Evolutionary conservation across 345 rosid genomes (phyloP), one percentile per base, ranked within the genome.

Genomic region (Boechera divaricarpa): DNA sequence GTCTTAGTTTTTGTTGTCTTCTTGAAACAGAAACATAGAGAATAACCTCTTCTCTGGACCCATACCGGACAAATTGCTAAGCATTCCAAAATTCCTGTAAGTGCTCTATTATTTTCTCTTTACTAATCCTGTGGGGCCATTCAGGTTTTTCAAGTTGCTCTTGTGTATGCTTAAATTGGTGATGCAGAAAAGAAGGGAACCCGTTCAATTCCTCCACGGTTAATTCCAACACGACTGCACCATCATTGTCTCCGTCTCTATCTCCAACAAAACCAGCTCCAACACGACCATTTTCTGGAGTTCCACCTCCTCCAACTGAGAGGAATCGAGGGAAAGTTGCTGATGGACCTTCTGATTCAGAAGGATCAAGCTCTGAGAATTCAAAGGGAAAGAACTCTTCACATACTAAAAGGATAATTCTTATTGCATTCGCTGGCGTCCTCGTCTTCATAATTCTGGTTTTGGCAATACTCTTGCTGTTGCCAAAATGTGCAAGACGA

Each of bases 11-110:
- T 38, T 76, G 48, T 28, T 54, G 72, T 56, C 21, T 4, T 51
- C 41, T 76, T 74, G 57, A 70, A 70, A 66, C 90, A 96, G 99
- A 91, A 91, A 96, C 75, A 62, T 96, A 76, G 98, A 91, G 84
- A 90, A 96, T 70, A 96, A 96, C 78, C 88, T 81, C 67, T 96
- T 96, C 80, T 35, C 82, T 38, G 99, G 99, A 71, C 92, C 96
- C 33, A 91, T 96, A 81, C 99, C 99, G 36, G 88, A 83, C 5
- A 86, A 87, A 70, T 36, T 96, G 77, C 87, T 87, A 69, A 80
- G 73, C 77, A 87, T 96, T 69, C 94, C 98, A 42, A 80, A 60
- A 36, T 88, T 96, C 82, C 80, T 72, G 98, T 95, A 77, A 87
- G 87, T 64, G 3, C 11, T 53, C 47, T 38, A 18, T 31, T 32